A percentile compares a stretch with the other conserved stretches of the same genome.
Conservation (phyloP, 164 flowering plant genomes). For the Paratinospora sagittata region DNA sequence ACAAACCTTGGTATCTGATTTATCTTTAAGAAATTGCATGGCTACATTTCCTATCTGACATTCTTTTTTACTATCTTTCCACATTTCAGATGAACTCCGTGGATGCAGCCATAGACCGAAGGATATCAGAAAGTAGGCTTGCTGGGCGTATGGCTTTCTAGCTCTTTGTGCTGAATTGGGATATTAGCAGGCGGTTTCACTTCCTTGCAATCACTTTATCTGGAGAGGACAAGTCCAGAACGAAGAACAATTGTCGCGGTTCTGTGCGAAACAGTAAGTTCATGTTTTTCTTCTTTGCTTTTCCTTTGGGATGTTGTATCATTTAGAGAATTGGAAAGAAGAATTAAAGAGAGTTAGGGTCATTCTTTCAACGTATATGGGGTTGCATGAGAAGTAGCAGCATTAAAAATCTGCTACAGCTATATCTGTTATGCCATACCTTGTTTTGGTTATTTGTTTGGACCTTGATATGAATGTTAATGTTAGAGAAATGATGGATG, state of each 20-base stretch:
- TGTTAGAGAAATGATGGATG: no score
- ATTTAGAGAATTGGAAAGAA: neutral
- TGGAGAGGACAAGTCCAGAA: neutral
- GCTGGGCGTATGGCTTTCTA: constrained; percentile 95
- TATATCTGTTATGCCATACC: neutral
- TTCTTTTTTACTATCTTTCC: constrained; percentile 15
- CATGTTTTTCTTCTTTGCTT: neutral
- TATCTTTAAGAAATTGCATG: neutral
- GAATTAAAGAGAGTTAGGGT: neutral
- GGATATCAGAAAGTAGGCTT: constrained; percentile 94
- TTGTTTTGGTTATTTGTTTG: neutral
- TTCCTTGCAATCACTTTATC: neutral
- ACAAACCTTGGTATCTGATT: constrained; percentile 19
- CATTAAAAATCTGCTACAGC: neutral
- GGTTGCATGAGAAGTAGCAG: neutral
- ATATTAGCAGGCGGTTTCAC: neutral
- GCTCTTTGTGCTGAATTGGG: constrained; percentile 9
- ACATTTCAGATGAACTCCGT: constrained; percentile 91
- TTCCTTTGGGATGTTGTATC: neutral
- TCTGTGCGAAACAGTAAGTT: constrained; percentile 2
- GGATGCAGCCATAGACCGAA: constrained; percentile 93
- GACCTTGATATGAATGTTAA: no score
- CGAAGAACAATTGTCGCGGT: neutral
- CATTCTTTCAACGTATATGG: neutral
- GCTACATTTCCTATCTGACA: constrained; percentile 17